Evolutionary conservation across 2,329 filamentous ascomycete genomes (phyloP), one percentile per base, ranked within the genome.

Genomic region (Hymenoscyphus fraxineus): DNA sequence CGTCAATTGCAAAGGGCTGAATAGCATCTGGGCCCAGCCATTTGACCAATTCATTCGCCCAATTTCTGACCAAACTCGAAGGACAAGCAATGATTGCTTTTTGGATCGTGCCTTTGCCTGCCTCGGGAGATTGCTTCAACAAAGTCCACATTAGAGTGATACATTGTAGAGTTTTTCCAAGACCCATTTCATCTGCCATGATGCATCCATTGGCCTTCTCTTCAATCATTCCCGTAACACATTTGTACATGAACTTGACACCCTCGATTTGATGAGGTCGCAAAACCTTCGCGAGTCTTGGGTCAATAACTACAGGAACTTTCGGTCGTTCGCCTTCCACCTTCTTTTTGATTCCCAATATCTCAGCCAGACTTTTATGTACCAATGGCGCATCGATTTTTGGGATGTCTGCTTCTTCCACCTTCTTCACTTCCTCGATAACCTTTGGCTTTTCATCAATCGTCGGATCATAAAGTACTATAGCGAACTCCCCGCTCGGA

Each of bases 131-230:
- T 75, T 99, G 95, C 76, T 97, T 98, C 16, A 99, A 80, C 1
- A 99, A 79, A 1, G 95, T 99, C 95, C 95, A 99, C 82, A 99
- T 89, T 59, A 99, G 83, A 0, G 95, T 86, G 73, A 99, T 99
- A 77, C 95, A 99, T 80, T 99, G 95, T 55, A 99, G 79, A 19
- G 95, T 99, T 80, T 99, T 99, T 64, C 95, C 95, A 38, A 99
- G 80, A 71, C 95, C 95, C 95, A 99, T 99, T 76, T 97, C 95
- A 76, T 99, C 95, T 61, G 95, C 95, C 95, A 99, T 99, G 76
- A 99, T 99, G 78, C 95, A 99, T 1, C 95, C 95, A 76, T 97
- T 91, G 59, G 95, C 95, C 72, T 94, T 94, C 44, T 90, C 85
- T 72, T 98, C 95, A 63, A 98, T 91, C 83, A 98, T 84, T n/a